Conservation (phyloP, 1,284 basidiomycete species). For the Heterobasidion irregulare region DNA sequence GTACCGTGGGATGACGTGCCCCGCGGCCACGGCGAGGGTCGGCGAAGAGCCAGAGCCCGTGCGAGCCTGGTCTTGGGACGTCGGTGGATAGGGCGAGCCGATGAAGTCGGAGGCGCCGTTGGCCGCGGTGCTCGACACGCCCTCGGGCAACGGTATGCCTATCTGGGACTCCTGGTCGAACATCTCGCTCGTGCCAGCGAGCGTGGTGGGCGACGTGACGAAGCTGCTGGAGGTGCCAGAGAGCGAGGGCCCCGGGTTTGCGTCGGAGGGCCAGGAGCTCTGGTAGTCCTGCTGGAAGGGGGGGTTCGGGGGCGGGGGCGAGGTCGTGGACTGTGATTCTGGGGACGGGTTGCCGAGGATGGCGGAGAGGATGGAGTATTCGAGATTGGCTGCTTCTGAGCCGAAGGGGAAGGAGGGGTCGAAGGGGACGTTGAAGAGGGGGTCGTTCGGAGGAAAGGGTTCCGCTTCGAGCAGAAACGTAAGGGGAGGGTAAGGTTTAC, state of each 20-base stretch:
- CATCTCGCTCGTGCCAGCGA: slow-evolving; percentile 1
- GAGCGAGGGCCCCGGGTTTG: not conserved
- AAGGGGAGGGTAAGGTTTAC: not conserved
- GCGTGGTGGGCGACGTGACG: slow-evolving; percentile 10
- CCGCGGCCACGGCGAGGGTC: not conserved
- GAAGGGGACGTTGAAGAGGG: slow-evolving; percentile 55
- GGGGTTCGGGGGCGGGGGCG: slow-evolving; percentile 30
- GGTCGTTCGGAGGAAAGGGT: slow-evolving; percentile 42
- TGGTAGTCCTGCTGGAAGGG: not conserved
- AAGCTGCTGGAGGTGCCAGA: slow-evolving; percentile 3
- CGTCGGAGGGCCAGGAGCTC: slow-evolving; percentile 11
- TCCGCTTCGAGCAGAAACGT: slow-evolving; percentile 27
- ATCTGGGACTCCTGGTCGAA: slow-evolving; percentile 3
- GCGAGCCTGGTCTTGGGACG: not conserved
- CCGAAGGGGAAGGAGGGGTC: slow-evolving; percentile 64
- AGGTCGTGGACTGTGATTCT: slow-evolving; percentile 36
- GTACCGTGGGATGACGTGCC: not conserved
- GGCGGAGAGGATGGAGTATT: slow-evolving; percentile 88
- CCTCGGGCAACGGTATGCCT: not conserved
- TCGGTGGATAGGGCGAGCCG: not conserved
- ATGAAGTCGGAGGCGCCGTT: not conserved
- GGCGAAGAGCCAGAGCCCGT: not conserved
- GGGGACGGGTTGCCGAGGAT: slow-evolving; percentile 76
- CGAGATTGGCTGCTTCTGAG: slow-evolving; percentile 83
- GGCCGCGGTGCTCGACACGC: not conserved